These are phyloP conservation scores for Aspergillus nidulans DNA, from an alignment of 495 filamentous ascomycete species.

Conservation along the genomic window DNA sequence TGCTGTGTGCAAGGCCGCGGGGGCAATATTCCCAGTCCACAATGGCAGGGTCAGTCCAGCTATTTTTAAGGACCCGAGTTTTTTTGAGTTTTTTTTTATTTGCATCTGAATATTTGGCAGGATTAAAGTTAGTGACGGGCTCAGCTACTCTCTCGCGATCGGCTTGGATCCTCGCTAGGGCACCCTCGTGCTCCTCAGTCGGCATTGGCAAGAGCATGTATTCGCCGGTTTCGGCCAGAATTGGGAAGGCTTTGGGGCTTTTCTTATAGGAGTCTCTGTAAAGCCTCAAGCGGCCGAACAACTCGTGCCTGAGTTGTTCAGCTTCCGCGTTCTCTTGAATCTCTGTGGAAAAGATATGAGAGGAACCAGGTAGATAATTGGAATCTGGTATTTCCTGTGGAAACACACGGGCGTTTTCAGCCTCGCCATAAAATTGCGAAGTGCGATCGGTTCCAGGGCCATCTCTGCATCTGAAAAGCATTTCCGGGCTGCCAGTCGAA, in stretches of 20 bases:
- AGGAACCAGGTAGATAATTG: background rate
- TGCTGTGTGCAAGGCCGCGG: background rate
- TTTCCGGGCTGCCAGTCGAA: constrained; percentile 13
- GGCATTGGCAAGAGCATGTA: constrained; percentile 10
- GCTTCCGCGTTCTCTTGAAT: background rate
- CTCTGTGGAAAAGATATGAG: background rate
- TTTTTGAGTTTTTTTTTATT: background rate
- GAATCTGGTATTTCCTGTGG: background rate
- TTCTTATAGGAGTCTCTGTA: constrained; percentile 11
- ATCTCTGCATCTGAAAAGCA: constrained; percentile 17
- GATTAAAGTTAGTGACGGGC: too few relatives aligned
- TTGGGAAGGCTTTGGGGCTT: constrained; percentile 14
- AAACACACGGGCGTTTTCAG: constrained; percentile 10
- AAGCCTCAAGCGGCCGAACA: background rate
- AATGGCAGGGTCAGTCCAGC: constrained; percentile 10
- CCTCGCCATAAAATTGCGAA: constrained; percentile 12
- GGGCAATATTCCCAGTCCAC: constrained; percentile 22
- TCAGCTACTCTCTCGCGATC: background rate
- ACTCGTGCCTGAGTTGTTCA: background rate
- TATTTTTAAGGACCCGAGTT: background rate
- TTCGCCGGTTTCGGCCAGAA: constrained; percentile 10
- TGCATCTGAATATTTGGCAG: too few relatives aligned
- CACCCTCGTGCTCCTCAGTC: constrained; percentile 9
- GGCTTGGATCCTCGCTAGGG: background rate
- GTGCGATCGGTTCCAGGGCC: constrained; percentile 20